phyloP scores from a whole-genome alignment of 2,329 filamentous ascomycete species.

The Sporothrix protearum region DNA sequence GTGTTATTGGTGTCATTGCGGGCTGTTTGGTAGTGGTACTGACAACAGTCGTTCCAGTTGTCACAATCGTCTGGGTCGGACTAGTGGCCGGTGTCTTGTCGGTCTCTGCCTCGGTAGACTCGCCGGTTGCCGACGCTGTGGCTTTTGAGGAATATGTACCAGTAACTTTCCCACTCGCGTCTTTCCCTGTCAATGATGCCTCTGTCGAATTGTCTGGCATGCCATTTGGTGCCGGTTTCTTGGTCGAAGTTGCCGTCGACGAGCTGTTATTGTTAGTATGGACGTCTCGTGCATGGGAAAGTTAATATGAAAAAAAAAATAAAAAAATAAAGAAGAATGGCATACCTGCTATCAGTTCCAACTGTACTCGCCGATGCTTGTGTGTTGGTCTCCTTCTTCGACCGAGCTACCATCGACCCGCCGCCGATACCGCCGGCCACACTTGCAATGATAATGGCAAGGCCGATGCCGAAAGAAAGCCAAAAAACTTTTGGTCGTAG shows the following conservation, averaged over 20 bases:
- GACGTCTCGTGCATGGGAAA: no score
- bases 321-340: neutral
- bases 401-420: conserved; percentile 22
- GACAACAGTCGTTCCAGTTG: neutral
- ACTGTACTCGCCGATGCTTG: neutral
- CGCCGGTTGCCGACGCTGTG: neutral
- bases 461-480: conserved; percentile 24
- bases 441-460: conserved; percentile 29
- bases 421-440: conserved; percentile 32
- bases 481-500: conserved; percentile 29
- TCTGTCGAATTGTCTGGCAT: neutral
- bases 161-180: no score
- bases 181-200: neutral
- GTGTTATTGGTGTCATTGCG: neutral
- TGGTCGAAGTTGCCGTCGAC: neutral
- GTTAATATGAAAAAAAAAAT: no score
- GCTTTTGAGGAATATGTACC: neutral
- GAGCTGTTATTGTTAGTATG: neutral
- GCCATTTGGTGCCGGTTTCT: neutral
- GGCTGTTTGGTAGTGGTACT: conserved; percentile 12
- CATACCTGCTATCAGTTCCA: neutral
- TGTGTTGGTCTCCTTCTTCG: conserved; percentile 5
- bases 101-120: neutral
- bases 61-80: neutral
- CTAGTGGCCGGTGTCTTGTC: neutral